Percentiles rank a stretch among this genome's conserved stretches.
Conservation (phyloP, 495 filamentous ascomycete species). For the Chaetomium tenue region DNA sequence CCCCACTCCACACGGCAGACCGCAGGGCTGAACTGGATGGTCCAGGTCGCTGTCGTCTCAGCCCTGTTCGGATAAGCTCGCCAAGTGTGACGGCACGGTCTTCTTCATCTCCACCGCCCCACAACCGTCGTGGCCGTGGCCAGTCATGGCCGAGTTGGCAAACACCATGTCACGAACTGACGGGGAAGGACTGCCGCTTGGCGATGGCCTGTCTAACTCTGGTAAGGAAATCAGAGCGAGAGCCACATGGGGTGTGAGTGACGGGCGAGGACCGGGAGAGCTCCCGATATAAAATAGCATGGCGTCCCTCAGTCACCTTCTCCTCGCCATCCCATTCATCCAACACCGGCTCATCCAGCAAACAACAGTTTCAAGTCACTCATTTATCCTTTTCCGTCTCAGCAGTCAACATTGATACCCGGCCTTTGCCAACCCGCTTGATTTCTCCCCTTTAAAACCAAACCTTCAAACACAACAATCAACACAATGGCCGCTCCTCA, state of each 20-base stretch:
- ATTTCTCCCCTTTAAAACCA: neutral
- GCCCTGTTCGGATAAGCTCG: neutral
- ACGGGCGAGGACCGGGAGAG: neutral
- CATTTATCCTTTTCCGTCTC: neutral
- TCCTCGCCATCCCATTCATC: neutral
- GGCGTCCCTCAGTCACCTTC: neutral
- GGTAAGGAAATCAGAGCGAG: neutral
- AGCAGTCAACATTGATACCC: constrained; percentile 10
- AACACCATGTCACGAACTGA: constrained; percentile 5
- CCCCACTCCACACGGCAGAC: neutral
- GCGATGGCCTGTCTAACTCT: neutral
- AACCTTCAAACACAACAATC: neutral
- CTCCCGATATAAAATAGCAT: neutral
- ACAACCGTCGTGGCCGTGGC: neutral
- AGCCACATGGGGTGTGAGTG: neutral
- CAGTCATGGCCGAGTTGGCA: neutral
- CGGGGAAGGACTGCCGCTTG: neutral
- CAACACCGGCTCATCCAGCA: neutral
- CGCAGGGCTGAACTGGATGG: neutral
- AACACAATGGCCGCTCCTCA: constrained; percentile 16
- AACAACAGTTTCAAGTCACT: constrained; percentile 10
- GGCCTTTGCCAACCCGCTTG: neutral
- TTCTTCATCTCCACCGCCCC: constrained; percentile 16
- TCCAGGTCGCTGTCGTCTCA: neutral
- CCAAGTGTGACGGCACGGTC: constrained; percentile 5